These are phyloP conservation scores for Melianthus villosus DNA, from an alignment of 441 rosid species.

Conservation along the genomic window DNA sequence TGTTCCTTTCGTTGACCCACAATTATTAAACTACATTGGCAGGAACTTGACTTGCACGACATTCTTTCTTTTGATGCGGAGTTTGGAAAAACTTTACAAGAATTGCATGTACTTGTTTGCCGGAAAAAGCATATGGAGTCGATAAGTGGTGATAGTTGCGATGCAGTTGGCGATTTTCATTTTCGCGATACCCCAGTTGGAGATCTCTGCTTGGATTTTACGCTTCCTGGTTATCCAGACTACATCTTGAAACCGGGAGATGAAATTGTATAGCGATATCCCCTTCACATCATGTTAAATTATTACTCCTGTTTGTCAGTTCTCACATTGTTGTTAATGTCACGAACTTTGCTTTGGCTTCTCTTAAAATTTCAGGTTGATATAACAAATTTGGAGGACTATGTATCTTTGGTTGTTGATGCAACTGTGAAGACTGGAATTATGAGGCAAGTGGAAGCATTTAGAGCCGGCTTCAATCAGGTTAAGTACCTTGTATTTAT, in stretches of 20 bases:
- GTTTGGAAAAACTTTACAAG: slow-evolving; percentile 80
- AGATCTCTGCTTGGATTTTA: slow-evolving; percentile 84
- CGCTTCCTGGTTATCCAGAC: slow-evolving; percentile 94
- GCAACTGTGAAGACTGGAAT: slow-evolving; percentile 83
- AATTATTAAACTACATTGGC: slow-evolving; percentile 6
- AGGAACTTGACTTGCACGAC: slow-evolving; percentile 98
- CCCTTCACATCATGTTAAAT: no score
- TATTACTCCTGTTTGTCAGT: no score
- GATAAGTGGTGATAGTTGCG: slow-evolving; percentile 18
- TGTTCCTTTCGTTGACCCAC: not conserved
- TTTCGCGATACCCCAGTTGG: slow-evolving; percentile 57
- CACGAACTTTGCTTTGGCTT: no score
- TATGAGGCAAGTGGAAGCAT: slow-evolving; percentile 72
- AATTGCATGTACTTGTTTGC: slow-evolving; percentile 56
- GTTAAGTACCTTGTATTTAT: slow-evolving; percentile 17
- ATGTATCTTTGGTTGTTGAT: slow-evolving; percentile 69
- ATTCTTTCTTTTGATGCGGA: slow-evolving; percentile 69
- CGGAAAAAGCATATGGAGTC: slow-evolving; percentile 66
- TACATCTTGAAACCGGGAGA: slow-evolving; percentile 65
- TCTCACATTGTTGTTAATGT: no score
- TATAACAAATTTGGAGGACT: slow-evolving; percentile 69
- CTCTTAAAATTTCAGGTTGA: slow-evolving; percentile 38
- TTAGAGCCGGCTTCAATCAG: slow-evolving; percentile 94
- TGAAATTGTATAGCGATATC: slow-evolving; percentile 57
- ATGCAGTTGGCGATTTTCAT: slow-evolving; percentile 28